phyloP scores from a whole-genome alignment of 129 eudicot species.

The Artemisia tridentata region DNA sequence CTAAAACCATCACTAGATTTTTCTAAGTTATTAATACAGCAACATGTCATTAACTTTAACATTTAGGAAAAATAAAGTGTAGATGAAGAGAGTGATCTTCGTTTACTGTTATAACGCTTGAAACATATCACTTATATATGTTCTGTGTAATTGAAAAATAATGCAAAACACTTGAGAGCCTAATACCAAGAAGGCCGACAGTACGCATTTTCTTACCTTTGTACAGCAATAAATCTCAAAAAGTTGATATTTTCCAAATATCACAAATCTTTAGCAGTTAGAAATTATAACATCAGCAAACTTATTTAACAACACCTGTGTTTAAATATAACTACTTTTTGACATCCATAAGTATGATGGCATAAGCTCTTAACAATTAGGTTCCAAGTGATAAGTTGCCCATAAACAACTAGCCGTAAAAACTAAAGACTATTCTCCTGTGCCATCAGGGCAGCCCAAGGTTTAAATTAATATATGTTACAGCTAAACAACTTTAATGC shows the following conservation, averaged over 20 bases:
- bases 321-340: neutral
- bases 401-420: neutral
- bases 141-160: no score
- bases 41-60: no score
- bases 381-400: conserved; percentile 9
- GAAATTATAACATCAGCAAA: neutral
- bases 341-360: neutral
- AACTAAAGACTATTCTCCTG: conserved; percentile 15
- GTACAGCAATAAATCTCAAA: no score
- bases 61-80: no score
- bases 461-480: neutral
- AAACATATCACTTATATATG: no score
- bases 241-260: no score
- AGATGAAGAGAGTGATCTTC: no score
- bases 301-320: neutral
- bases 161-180: no score
- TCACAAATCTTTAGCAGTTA: no score
- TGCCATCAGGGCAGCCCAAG: neutral
- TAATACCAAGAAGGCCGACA: no score
- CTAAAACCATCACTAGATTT: neutral
- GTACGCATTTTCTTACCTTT: no score
- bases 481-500: conserved; percentile 8
- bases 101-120: no score
- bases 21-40: neutral
- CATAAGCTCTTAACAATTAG: neutral